phyloP scores from a whole-genome alignment of 2,329 filamentous ascomycete species.

The Hirsutella minnesotensis region DNA sequence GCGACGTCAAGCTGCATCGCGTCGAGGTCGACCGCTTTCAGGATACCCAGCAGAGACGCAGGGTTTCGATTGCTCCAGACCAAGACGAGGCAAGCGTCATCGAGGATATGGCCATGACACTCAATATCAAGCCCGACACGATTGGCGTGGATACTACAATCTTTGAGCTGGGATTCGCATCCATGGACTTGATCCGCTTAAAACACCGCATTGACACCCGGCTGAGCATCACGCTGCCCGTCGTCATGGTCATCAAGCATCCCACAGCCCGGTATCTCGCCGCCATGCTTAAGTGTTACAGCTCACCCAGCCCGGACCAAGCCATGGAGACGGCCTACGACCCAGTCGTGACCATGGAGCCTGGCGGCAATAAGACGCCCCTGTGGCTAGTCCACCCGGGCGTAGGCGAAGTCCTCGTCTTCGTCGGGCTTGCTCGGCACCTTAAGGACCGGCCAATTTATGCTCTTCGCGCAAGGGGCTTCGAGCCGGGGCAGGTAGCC shows the following conservation, averaged over 20 bases:
- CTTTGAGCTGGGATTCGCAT: slow-evolving; percentile 22
- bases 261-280: slow-evolving; percentile 7
- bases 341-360: slow-evolving; percentile 11
- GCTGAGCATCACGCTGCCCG: slow-evolving; percentile 10
- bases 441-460: slow-evolving; percentile 31
- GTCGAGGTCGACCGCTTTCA: no score
- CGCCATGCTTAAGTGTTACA: slow-evolving; percentile 20
- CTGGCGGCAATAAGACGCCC: slow-evolving; percentile 20
- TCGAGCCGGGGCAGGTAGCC: slow-evolving; percentile 22
- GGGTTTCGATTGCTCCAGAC: no score
- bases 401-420: slow-evolving; percentile 28
- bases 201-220: slow-evolving; percentile 17
- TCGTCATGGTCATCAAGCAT: slow-evolving; percentile 25
- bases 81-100: not conserved
- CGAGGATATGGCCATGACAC: not conserved
- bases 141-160: slow-evolving; percentile 13
- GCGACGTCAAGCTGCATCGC: not conserved
- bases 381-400: slow-evolving; percentile 30
- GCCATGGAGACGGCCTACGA: not conserved
- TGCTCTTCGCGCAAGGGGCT: slow-evolving; percentile 31
- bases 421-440: slow-evolving; percentile 23
- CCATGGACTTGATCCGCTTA: slow-evolving; percentile 27
- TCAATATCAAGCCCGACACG: not conserved
- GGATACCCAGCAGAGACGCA: no score
- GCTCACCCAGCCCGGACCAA: slow-evolving; percentile 7